Evolutionary conservation across 345 rosid species (phyloP).

Genomic region (Eutrema yunnanense): DNA sequence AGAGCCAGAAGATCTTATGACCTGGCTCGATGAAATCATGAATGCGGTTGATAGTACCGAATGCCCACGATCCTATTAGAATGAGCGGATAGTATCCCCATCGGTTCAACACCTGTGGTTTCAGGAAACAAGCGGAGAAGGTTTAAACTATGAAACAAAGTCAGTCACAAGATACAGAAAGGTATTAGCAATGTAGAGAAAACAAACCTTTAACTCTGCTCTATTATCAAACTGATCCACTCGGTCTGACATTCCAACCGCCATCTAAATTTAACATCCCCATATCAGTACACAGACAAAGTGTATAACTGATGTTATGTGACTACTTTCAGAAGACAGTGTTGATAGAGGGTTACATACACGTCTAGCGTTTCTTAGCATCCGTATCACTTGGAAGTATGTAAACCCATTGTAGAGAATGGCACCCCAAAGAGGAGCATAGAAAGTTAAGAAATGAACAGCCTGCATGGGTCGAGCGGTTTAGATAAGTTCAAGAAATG

Average conservation of each 20-base stretch:
- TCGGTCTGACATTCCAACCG: constrained; percentile 83
- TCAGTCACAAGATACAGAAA: neutral
- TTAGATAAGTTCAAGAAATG: neutral
- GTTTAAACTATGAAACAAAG: neutral
- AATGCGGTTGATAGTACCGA: constrained; percentile 78
- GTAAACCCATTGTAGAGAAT: constrained; percentile 93
- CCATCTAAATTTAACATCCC: constrained; percentile 59
- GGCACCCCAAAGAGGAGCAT: constrained; percentile 92
- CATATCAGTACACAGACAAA: neutral
- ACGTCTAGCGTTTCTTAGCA: constrained; percentile 89
- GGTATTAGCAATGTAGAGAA: neutral
- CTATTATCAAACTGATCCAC: constrained; percentile 56
- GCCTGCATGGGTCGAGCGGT: constrained; percentile 49
- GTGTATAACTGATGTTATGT: neutral
- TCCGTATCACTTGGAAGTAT: constrained; percentile 91
- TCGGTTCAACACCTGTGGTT: constrained; percentile 65
- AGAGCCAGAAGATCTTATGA: constrained; percentile 84
- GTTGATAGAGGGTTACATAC: constrained; percentile 35
- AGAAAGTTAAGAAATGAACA: constrained; percentile 80
- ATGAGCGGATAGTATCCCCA: constrained; percentile 98
- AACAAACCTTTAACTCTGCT: constrained; percentile 70
- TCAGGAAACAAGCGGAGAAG: neutral
- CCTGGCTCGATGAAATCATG: constrained; percentile 83
- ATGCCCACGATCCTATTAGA: constrained; percentile 94
- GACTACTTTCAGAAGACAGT: neutral